Evolutionary conservation across 1,284 basidiomycete genomes (phyloP), one percentile per base, ranked within the genome.

Genomic region (Ceratobasidium sp.): DNA sequence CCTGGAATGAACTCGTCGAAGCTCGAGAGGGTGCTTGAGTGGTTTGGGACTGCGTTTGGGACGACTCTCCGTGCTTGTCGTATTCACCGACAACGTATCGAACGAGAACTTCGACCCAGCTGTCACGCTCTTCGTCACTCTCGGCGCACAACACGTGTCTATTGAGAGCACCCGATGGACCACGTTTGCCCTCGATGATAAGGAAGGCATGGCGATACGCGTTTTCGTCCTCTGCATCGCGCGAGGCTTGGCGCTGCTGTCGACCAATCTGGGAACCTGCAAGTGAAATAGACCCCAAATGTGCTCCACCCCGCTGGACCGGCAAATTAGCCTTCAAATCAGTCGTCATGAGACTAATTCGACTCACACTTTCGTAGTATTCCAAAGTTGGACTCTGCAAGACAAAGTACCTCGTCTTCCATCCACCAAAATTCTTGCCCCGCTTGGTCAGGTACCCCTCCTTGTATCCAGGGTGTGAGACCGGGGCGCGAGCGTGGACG

Each of bases 151-250:
- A 82, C 34, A 99, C 95, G 77, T 98, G 96, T 25, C 93, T 85
- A 58, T 90, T 85, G 72, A 87, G 86, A 57, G 88, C 85, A 3
- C 90, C 87, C 52, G 85, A 85, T 13, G 88, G 88, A 1, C 84
- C 86, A 67, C 86, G 88, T 76, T 88, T 89, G 22, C 86, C 85
- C 78, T 98, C 95, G 71, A 98, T 93, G 75, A 99, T 94, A 70
- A 99, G 86, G 81, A 99, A 98, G 0, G 96, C 96, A 76, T 99
- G 96, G 29, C 95, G 86, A 74, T 96, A 97, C 72, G 97, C 92
- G 76, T 93, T 93, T 75, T 97, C 95, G 70, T 96, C 93, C 68
- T 92, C 90, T 8, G 77, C 74, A 71, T 84, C 78, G 70, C 77
- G 73, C 78, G 81, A 80, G 75, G 82, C 75, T 47, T 85, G 76